Base-by-base conservation (phyloP, 148 eudicot species). In the Rhododendron kiyosumense region DNA sequence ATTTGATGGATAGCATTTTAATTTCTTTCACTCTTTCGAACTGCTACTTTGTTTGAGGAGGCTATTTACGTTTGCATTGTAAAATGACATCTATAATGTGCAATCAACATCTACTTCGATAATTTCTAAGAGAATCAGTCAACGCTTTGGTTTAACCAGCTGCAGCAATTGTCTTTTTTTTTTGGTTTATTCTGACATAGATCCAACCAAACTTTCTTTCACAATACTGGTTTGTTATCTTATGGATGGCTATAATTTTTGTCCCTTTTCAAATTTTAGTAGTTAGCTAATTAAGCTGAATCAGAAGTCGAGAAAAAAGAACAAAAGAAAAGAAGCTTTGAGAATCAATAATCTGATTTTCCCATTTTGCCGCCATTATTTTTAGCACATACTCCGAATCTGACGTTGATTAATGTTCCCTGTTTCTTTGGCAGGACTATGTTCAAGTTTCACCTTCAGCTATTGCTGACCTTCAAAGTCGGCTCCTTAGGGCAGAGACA, bases 401-500 rank as follows among this genome's bases (percentile, higher is more conserved):
- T 74, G 48, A 3, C 8, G 2, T 78, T 51, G 59, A 30, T 32
- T 28, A 36, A 22, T 28, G 41, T n/a, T 18, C 10, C 43, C 1
- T 79, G 20, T 41, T 78, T 87, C 67, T 69, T 85, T 34, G 54
- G 41, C 87, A 88, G 90, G 90, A 88, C 34, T 71, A 59, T 17
- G 22, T 84, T 86, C 82, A 74, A 86, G 84, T 92, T 79, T 88
- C 89, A 43, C 69, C 89, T 43, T 82, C 86, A 26, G 86, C 86
- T 71, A 51, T 93, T 43, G 61, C 85, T 76, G 91, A 90, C 36
- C 94, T 93, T 81, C 89, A 90, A 83, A 86, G 85, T 43, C 90
- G 87, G 54, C 84, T 88, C 49, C 32, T 32, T 18, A 74, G 85
- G 43, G 85, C 78, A 38, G 89, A 87, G 30, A 69, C 82, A 83